phyloP scores from a whole-genome alignment of 108 stramenopile species.

The Cyclostephanos tholiformis region DNA sequence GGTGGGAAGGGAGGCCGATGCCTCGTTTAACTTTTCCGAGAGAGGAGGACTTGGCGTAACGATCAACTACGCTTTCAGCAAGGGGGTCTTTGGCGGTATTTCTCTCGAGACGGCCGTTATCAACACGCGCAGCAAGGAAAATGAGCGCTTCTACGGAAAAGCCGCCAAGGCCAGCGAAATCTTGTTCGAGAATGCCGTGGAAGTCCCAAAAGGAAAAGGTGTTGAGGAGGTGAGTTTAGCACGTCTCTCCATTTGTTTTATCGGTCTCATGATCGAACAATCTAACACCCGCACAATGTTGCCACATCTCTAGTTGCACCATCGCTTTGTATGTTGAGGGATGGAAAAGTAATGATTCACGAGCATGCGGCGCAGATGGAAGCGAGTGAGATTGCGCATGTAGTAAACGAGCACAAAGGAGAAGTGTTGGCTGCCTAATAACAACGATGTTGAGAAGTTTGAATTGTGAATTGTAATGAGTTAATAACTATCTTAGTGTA shows the following conservation, averaged over 20 bases:
- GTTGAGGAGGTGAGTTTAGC: constrained; percentile 17
- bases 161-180: constrained; percentile 43
- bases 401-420: background rate
- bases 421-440: background rate
- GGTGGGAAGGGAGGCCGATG: constrained; percentile 37
- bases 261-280: background rate
- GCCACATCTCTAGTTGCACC: constrained; percentile 12
- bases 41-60: constrained; percentile 28
- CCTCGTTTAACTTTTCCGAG: constrained; percentile 28
- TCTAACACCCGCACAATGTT: background rate
- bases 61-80: constrained; percentile 56
- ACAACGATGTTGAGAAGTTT: background rate
- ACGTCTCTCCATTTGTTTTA: background rate
- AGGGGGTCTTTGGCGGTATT: constrained; percentile 73
- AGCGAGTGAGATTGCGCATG: background rate
- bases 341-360: constrained; percentile 27
- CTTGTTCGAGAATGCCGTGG: constrained; percentile 36
- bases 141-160: constrained; percentile 69
- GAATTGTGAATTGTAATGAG: too few relatives aligned
- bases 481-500: background rate
- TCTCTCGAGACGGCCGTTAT: constrained; percentile 75
- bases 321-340: constrained; percentile 32
- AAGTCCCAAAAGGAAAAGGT: constrained; percentile 47
- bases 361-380: background rate
- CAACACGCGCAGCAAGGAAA: constrained; percentile 58